These are phyloP conservation scores for Sporothrix luriei DNA, from an alignment of 2,329 filamentous ascomycete species.

Conservation along the genomic window DNA sequence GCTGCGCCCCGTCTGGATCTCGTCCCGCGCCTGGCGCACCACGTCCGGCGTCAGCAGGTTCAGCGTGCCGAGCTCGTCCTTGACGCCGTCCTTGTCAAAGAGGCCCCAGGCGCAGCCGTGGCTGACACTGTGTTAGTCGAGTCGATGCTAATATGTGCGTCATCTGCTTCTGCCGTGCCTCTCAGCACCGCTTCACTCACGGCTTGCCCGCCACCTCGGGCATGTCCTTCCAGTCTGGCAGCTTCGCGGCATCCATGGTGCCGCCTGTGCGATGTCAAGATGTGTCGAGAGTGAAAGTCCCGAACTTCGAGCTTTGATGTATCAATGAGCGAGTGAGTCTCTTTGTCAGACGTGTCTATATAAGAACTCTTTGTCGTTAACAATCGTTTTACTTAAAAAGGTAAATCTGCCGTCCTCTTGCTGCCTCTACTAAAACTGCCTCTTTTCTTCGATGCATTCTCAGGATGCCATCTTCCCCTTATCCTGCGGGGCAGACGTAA, in stretches of 20 bases:
- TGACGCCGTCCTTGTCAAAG: slow-evolving; percentile 51
- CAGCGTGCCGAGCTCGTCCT: slow-evolving; percentile 61
- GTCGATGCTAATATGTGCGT: too few species aligned
- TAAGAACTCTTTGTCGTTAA: neutral
- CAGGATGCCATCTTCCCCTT: neutral
- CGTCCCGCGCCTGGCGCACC: slow-evolving; percentile 51
- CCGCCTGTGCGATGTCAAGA: neutral
- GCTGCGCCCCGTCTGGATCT: slow-evolving; percentile 58
- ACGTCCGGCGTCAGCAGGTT: slow-evolving; percentile 63
- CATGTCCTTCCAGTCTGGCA: slow-evolving; percentile 29
- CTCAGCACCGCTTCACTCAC: slow-evolving; percentile 7
- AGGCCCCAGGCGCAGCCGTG: slow-evolving; percentile 48
- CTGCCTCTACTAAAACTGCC: neutral
- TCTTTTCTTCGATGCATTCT: neutral
- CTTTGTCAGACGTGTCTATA: neutral
- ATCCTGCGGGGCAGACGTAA: neutral
- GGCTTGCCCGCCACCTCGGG: slow-evolving; percentile 31
- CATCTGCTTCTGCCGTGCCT: neutral
- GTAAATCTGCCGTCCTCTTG: neutral
- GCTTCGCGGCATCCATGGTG: slow-evolving; percentile 4
- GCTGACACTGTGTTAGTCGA: slow-evolving; percentile 36
- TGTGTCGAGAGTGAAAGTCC: neutral
- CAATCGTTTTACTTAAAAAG: neutral
- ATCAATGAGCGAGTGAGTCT: neutral
- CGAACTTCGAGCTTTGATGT: neutral